These are phyloP conservation scores for Hysterangium stoloniferum DNA, from an alignment of 768 basidiomycete species.

Conservation along the genomic window DNA sequence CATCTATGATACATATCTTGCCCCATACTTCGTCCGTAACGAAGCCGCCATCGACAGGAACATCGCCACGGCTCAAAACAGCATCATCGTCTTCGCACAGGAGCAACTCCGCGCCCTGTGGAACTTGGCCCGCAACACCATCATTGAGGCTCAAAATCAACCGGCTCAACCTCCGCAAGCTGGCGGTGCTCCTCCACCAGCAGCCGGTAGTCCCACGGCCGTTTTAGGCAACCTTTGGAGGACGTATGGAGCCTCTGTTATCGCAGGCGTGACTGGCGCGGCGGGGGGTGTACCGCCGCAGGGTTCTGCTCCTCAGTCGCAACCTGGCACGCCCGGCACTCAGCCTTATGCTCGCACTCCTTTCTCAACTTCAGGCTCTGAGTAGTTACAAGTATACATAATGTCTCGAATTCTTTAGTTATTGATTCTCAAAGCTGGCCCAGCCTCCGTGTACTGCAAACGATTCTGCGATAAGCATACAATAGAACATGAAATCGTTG, in stretches of 20 bases:
- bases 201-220: slow-evolving; percentile 24
- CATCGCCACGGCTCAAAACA: slow-evolving; percentile 46
- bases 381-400: not conserved
- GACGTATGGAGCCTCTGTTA: slow-evolving; percentile 32
- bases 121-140: slow-evolving; percentile 36
- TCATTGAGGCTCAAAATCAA: slow-evolving; percentile 34
- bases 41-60: slow-evolving; percentile 54
- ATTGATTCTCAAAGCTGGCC: not conserved
- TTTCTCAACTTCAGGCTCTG: not conserved
- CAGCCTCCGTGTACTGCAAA: too few relatives aligned
- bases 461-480: too few relatives aligned
- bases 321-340: not conserved
- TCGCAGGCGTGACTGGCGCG: slow-evolving; percentile 23
- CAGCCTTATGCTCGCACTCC: not conserved
- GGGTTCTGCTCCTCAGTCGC: not conserved
- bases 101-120: slow-evolving; percentile 40
- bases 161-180: slow-evolving; percentile 11
- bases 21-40: slow-evolving; percentile 53
- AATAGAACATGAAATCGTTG: too few relatives aligned
- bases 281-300: slow-evolving; percentile 8
- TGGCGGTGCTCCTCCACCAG: slow-evolving; percentile 17
- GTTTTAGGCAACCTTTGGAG: slow-evolving; percentile 33
- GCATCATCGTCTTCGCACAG: slow-evolving; percentile 48
- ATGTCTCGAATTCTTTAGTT: not conserved
- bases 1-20: slow-evolving; percentile 51